Evolutionary conservation across 129 eudicot species (phyloP), one percentile per base, ranked within the genome.

Genomic region (Mikania micrantha): DNA sequence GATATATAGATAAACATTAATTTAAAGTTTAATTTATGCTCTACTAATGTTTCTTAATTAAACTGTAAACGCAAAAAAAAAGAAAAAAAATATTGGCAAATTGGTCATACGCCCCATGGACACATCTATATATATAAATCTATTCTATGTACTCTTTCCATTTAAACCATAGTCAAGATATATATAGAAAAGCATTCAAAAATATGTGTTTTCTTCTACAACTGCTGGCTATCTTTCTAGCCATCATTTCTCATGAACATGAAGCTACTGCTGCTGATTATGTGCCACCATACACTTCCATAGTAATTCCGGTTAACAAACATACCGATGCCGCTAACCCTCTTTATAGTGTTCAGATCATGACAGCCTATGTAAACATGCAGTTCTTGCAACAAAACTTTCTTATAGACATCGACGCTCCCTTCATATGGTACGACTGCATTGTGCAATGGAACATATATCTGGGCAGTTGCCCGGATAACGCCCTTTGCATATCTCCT

Each of bases 371-470:
- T 16, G 58, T 17, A 45, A 10, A 16, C 60, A 19, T 5, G 58
- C 50, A 38, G 3, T 42, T 12, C 32, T 9, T 22, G 34, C 60
- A 25, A 9, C 27, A 36, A 60, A 21, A 71, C 69, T 60, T 59
- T 27, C 21, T 71, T 17, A 71, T 71, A n/a, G 76, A 71, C 61
- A 28, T 66, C 5, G 57, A 65, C 9, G 67, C 76, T 10, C n/a
- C n/a, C n/a, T n/a, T n/a, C n/a, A n/a, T n/a, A n/a, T n/a, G 34
- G 34, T 4, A 29, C 34, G 4, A 29, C 4, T n/a, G n/a, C n/a
- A n/a, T n/a, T n/a, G n/a, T n/a, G n/a, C n/a, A n/a, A n/a, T 44
- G 24, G 49, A 21, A 60, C 60, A 19, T 32, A 19, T 11, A 71
- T 59, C 40, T 40, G 3, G 45, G 41, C 35, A 60, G 60, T 32